These are phyloP conservation scores for Cercospora berteroae DNA, from an alignment of 2,329 filamentous ascomycete genomes.

Conservation along the genomic window DNA sequence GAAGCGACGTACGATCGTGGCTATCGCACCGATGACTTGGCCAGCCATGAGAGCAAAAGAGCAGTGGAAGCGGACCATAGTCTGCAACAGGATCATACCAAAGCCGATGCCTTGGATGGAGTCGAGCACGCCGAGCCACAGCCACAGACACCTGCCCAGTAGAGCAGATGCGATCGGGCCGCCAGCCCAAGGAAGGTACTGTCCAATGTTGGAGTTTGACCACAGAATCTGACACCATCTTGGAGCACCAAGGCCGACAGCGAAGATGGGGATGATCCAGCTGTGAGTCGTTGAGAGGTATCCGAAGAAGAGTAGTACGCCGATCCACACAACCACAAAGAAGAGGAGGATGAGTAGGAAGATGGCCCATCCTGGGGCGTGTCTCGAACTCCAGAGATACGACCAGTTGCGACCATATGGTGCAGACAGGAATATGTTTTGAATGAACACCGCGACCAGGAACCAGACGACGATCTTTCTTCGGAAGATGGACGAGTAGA, in stretches of 20 bases:
- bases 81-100: conserved; percentile 66
- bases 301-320: conserved; percentile 53
- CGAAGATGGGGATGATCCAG: conserved; percentile 67
- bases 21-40: conserved; percentile 61
- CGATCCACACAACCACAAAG: conserved; percentile 57
- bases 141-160: conserved; percentile 59
- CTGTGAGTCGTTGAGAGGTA: conserved; percentile 59
- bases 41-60: conserved; percentile 60
- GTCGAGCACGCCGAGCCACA: conserved; percentile 67
- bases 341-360: conserved; percentile 56
- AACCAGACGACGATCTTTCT: conserved; percentile 68
- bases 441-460: conserved; percentile 61
- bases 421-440: conserved; percentile 66
- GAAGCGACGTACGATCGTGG: conserved; percentile 50
- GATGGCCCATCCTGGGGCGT: conserved; percentile 57
- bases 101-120: conserved; percentile 64
- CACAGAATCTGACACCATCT: conserved; percentile 68
- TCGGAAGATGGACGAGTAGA: conserved; percentile 61
- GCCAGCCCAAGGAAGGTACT: conserved; percentile 63
- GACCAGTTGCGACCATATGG: conserved; percentile 67
- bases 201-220: conserved; percentile 60
- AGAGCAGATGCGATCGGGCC: conserved; percentile 55
- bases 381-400: conserved; percentile 59
- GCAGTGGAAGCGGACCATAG: conserved; percentile 59
- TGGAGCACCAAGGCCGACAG: conserved; percentile 64